These are phyloP conservation scores for Nematocida ausubeli DNA, from an alignment of 371 early-diverging fungal species.

Conservation along the genomic window DNA sequence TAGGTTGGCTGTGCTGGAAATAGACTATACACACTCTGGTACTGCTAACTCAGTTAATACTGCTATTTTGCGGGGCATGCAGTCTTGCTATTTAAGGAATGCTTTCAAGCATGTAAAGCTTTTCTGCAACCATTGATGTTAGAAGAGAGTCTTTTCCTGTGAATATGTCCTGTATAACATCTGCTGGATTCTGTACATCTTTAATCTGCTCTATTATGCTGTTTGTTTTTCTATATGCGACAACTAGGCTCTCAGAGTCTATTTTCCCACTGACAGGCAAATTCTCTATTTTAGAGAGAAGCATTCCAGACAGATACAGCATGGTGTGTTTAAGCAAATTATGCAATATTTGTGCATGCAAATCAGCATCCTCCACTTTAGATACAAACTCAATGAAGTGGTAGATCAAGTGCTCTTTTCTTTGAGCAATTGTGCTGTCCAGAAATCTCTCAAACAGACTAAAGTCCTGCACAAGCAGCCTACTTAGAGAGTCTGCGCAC, in stretches of 20 bases:
- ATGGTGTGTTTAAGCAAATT: slow-evolving; percentile 29
- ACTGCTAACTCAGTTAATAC: too few species aligned
- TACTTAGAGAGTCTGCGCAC: slow-evolving; percentile 16
- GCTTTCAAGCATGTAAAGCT: not conserved
- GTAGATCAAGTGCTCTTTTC: slow-evolving; percentile 25
- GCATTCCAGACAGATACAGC: slow-evolving; percentile 29
- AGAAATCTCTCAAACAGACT: slow-evolving; percentile 27
- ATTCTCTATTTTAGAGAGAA: not conserved
- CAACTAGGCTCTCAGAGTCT: not conserved
- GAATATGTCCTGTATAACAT: not conserved
- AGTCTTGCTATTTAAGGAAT: not conserved
- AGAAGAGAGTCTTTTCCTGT: not conserved
- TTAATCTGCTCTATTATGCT: not conserved
- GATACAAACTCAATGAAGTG: slow-evolving; percentile 23
- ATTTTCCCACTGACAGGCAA: not conserved
- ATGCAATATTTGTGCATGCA: slow-evolving; percentile 1
- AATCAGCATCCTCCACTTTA: slow-evolving; percentile 11
- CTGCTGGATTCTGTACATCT: slow-evolving; percentile 3
- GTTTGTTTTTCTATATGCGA: not conserved
- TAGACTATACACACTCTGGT: too few species aligned
- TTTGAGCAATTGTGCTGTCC: slow-evolving; percentile 13
- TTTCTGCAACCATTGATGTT: slow-evolving; percentile 9
- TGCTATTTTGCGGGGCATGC: too few species aligned
- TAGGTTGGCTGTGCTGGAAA: too few species aligned
- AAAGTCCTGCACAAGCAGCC: slow-evolving; percentile 19